Base-by-base conservation (phyloP, 352 stramenopile genomes). In the Phytophthora citricola region DNA sequence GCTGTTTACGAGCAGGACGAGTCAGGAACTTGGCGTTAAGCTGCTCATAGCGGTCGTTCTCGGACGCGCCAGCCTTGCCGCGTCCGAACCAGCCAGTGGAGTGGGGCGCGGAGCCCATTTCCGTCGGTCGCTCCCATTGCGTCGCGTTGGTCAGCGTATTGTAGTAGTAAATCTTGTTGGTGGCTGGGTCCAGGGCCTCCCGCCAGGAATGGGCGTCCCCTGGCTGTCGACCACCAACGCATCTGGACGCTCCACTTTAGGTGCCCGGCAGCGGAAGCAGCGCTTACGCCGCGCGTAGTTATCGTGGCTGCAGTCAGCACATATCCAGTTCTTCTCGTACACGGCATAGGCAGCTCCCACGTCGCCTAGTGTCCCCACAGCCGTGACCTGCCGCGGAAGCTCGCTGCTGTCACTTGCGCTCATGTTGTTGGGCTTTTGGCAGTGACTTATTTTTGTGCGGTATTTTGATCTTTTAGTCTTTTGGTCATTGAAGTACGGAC, bases 101-200 rank as follows among this genome's bases (percentile, higher is more conserved):
- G 26, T 92, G 87, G 24, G 93, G 90, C n/a, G 91, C 90, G 9
- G 92, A 76, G 26, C 94, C 94, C 90, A 98, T 97, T 54, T 97
- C 92, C 1, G 75, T 70, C 1, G 94, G 94, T 3, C 94, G 81
- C 54, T 97, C 89, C 94, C 94, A 98, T 58, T 95, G 88, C 44
- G 90, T 97, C 58, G 75, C 61, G 20, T 90, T 86, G 7, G 93
- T 97, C 59, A 91, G 58, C 17, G 75, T 83, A 71, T 98, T 97
- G 73, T 96, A 97, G 81, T 98, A 98, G 78, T 98, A 98, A 26
- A 98, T 91, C 68, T 97, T 92, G 53, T 94, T 85, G 24, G 80
- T 92, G n/a, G 72, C 64, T 5, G 89, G 85, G 64, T 98, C 94
- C 60, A 98, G 78, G 40, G 92, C 92, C 63, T 98, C 94, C 45